These are phyloP conservation scores for Saccharomycopsis fermentans DNA, from an alignment of 805 yeast genomes.

Conservation along the genomic window DNA sequence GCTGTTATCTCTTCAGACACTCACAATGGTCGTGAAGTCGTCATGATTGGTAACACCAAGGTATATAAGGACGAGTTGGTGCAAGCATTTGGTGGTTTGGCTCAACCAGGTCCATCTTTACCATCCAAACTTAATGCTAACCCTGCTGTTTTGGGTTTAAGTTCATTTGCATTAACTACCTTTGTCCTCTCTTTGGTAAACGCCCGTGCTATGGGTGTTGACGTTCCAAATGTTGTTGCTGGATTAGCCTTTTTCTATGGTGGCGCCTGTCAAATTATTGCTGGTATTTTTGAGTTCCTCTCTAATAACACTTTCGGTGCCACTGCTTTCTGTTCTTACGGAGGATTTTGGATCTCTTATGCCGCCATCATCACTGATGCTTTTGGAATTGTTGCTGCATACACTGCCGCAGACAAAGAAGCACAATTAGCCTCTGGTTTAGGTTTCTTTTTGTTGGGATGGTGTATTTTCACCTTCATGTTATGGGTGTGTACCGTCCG, in stretches of 20 bases:
- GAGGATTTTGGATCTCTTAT: constrained; percentile 62
- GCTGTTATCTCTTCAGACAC: background rate
- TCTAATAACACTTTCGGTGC: constrained; percentile 61
- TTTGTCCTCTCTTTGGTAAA: constrained; percentile 49
- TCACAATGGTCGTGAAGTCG: constrained; percentile 33
- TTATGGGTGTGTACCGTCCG: constrained; percentile 45
- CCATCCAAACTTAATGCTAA: constrained; percentile 52
- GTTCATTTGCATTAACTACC: constrained; percentile 54
- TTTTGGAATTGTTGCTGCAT: constrained; percentile 52
- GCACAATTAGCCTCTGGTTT: constrained; percentile 37
- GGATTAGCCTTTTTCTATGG: constrained; percentile 55
- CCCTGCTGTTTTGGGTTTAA: constrained; percentile 56
- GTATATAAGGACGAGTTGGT: constrained; percentile 51
- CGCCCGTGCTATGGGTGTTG: constrained; percentile 44
- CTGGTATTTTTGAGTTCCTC: constrained; percentile 59
- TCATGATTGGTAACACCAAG: constrained; percentile 63
- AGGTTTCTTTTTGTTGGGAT: constrained; percentile 50
- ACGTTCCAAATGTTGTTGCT: constrained; percentile 42
- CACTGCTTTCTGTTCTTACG: constrained; percentile 50
- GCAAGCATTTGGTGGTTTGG: constrained; percentile 73
- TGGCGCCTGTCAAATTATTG: constrained; percentile 47
- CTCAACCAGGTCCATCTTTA: constrained; percentile 59
- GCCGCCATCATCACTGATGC: constrained; percentile 49
- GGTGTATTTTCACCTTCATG: constrained; percentile 56
- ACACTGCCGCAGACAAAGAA: constrained; percentile 27